A percentile compares a stretch with the other conserved stretches of the same genome.
These are phyloP conservation scores for Thyridium curvatum DNA, from an alignment of 2,329 filamentous ascomycete species.

Conservation along the genomic window DNA sequence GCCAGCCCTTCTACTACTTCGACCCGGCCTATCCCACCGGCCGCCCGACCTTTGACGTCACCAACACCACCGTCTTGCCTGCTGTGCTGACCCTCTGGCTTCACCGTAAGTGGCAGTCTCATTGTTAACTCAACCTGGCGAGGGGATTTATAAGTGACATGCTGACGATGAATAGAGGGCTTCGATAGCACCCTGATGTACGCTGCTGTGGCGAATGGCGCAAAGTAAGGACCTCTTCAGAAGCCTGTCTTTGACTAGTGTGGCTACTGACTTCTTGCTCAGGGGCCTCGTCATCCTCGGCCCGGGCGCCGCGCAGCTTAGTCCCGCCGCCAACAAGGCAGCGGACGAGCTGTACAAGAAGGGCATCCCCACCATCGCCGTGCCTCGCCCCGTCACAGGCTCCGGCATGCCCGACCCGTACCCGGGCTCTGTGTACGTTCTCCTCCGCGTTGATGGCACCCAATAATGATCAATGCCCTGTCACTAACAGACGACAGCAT, in stretches of 20 bases:
- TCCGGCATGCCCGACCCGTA: conserved; percentile 15
- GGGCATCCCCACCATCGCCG: conserved; percentile 20
- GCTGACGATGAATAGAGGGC: conserved; percentile 15
- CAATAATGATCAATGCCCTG: too few relatives aligned
- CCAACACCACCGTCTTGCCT: conserved; percentile 28
- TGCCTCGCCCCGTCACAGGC: conserved; percentile 19
- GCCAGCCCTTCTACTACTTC: conserved; percentile 49
- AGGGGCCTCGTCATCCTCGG: conserved; percentile 24
- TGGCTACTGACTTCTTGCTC: neutral
- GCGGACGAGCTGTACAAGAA: conserved; percentile 16
- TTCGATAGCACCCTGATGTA: conserved; percentile 22
- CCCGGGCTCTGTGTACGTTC: conserved; percentile 11
- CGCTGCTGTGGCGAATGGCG: conserved; percentile 22
- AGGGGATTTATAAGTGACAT: neutral
- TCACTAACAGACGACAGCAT: conserved; percentile 10
- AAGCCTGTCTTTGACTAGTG: too few relatives aligned
- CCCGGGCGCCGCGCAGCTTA: conserved; percentile 20
- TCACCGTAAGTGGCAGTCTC: conserved; percentile 30
- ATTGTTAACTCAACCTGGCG: too few relatives aligned
- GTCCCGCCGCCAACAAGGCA: conserved; percentile 15
- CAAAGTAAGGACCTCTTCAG: conserved; percentile 12
- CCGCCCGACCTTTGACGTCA: conserved; percentile 26
- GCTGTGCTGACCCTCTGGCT: conserved; percentile 39
- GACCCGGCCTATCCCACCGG: conserved; percentile 34
- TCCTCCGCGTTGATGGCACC: too few relatives aligned